Evolutionary conservation across 2,329 filamentous ascomycete species (phyloP).

Genomic region (Penicillium sp.): DNA sequence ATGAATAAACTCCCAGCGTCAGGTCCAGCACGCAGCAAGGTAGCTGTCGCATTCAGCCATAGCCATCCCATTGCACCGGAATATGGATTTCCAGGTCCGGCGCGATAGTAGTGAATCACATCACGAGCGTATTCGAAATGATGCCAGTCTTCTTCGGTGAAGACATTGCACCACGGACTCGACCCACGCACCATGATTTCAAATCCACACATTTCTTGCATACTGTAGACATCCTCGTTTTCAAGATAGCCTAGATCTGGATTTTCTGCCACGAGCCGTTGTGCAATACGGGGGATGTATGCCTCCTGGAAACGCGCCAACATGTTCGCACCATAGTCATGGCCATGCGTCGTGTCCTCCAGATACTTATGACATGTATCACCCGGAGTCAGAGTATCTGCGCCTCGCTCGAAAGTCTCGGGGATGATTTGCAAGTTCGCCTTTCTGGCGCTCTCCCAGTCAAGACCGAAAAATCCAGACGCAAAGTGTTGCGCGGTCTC

Average conservation of each 20-base stretch:
- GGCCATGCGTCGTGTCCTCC: conserved; percentile 40
- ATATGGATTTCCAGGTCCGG: conserved; percentile 53
- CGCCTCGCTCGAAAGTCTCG: conserved; percentile 47
- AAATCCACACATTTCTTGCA: conserved; percentile 59
- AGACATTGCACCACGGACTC: conserved; percentile 54
- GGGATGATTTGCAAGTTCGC: conserved; percentile 50
- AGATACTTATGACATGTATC: conserved; percentile 40
- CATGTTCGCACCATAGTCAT: conserved; percentile 47
- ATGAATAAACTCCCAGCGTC: conserved; percentile 49
- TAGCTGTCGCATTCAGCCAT: conserved; percentile 53
- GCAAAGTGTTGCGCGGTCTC: conserved; percentile 53
- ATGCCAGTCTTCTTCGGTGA: conserved; percentile 50
- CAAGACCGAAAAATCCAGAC: conserved; percentile 50
- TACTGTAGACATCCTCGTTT: conserved; percentile 49
- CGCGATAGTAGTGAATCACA: conserved; percentile 54
- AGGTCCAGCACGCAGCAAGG: conserved; percentile 44
- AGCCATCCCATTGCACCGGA: conserved; percentile 52
- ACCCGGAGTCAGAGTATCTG: conserved; percentile 53
- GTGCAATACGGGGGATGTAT: conserved; percentile 46
- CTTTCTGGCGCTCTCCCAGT: conserved; percentile 36
- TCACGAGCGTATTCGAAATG: conserved; percentile 56
- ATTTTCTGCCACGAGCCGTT: conserved; percentile 36
- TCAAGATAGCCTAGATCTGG: conserved; percentile 39
- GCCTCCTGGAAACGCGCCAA: conserved; percentile 44
- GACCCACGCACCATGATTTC: conserved; percentile 50